These are phyloP conservation scores for Pichia sp. DNA, from an alignment of 1,139 yeast genomes.

Conservation along the genomic window DNA sequence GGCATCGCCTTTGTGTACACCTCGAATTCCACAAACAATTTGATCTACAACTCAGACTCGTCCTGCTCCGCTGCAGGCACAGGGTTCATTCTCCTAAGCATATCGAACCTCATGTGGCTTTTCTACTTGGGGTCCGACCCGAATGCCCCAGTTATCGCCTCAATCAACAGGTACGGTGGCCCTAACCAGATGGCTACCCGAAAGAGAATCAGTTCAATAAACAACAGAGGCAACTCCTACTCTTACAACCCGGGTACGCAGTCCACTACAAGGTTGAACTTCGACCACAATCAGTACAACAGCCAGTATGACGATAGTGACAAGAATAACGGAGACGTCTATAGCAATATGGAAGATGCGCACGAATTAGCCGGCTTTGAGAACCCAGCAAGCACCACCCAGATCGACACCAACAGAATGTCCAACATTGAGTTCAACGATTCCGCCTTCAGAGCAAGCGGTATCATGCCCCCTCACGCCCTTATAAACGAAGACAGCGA, in stretches of 20 bases:
- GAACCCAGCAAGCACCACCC: constrained; percentile 18
- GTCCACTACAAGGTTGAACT: constrained; percentile 5
- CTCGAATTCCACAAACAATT: constrained; percentile 73
- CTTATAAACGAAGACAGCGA: not conserved
- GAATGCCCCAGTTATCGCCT: constrained; percentile 73
- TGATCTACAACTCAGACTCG: constrained; percentile 64
- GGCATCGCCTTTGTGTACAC: constrained; percentile 74
- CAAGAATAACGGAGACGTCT: constrained; percentile 2
- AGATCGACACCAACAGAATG: not conserved
- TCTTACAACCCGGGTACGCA: constrained; percentile 7
- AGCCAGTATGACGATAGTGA: not conserved
- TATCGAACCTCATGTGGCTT: constrained; percentile 75
- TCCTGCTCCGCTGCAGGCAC: constrained; percentile 88
- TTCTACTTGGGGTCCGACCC: constrained; percentile 83
- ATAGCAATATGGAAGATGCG: constrained; percentile 8
- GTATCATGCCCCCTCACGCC: constrained; percentile 5
- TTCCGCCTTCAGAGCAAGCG: constrained; percentile 15
- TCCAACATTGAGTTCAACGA: constrained; percentile 10
- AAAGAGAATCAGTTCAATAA: constrained; percentile 18
- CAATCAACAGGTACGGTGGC: constrained; percentile 70
- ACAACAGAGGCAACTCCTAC: not conserved
- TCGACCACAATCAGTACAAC: not conserved
- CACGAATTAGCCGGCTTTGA: constrained; percentile 28
- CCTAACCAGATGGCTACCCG: constrained; percentile 1
- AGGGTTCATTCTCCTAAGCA: constrained; percentile 79